A percentile compares a stretch with the other conserved stretches of the same genome.
Conservation (phyloP, 176 grass and related monocot species). For the Otatea glauca region DNA sequence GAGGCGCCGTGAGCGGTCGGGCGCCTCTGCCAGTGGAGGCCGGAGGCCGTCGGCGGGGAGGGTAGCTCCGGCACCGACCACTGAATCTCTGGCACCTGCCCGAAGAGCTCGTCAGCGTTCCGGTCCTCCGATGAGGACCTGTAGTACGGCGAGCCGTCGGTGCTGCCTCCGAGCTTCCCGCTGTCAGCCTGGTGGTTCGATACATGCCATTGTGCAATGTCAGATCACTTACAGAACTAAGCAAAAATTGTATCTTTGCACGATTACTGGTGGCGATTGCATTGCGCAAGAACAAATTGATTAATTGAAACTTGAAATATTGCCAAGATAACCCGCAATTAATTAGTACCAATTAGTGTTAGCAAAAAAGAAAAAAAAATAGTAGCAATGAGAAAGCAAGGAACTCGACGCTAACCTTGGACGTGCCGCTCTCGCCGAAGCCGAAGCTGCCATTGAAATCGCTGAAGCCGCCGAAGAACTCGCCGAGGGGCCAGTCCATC, state of each 20-base stretch:
- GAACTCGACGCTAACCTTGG: constrained; percentile 52
- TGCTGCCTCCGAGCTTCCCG: constrained; percentile 77
- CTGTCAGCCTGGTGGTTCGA: constrained; percentile 61
- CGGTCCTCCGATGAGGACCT: constrained; percentile 53
- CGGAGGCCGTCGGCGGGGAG: constrained; percentile 62
- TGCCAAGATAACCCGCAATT: background rate
- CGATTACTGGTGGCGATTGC: background rate
- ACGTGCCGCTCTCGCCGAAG: constrained; percentile 64
- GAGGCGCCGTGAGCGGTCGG: background rate
- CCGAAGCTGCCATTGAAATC: constrained; percentile 60
- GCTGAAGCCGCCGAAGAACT: constrained; percentile 69
- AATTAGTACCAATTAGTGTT: background rate
- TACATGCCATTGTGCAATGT: background rate
- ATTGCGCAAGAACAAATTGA: background rate
- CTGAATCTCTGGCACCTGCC: constrained; percentile 64
- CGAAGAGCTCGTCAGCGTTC: constrained; percentile 55
- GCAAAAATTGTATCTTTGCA: background rate
- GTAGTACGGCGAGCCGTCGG: constrained; percentile 60
- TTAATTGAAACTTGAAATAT: background rate
- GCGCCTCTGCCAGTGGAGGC: constrained; percentile 55
- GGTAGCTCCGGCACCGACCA: constrained; percentile 62
- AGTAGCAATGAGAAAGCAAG: background rate
- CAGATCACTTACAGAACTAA: background rate
- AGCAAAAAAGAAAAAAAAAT: no score
- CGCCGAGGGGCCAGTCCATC: constrained; percentile 75